These are phyloP conservation scores for Ehretia macrophylla DNA, from an alignment of 257 asterid species.

Conservation along the genomic window DNA sequence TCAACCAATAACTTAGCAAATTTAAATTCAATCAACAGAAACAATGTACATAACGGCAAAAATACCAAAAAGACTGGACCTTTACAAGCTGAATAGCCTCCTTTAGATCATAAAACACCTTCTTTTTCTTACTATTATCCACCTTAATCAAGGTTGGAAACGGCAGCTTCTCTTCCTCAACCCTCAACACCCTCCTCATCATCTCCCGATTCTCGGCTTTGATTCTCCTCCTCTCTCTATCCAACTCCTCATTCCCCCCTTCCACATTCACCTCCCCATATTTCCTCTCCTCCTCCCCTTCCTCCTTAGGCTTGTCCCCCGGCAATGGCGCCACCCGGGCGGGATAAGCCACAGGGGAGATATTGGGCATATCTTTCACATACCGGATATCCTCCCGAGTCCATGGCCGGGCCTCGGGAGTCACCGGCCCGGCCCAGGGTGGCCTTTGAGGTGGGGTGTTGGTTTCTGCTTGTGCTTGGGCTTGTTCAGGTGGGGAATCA, in stretches of 20 bases:
- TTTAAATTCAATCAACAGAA: neutral
- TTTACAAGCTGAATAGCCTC: slow-evolving; percentile 78
- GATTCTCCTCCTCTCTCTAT: slow-evolving; percentile 60
- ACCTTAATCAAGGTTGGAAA: slow-evolving; percentile 63
- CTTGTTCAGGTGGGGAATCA: slow-evolving; percentile 15
- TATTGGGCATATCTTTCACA: slow-evolving; percentile 49
- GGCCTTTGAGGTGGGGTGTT: slow-evolving; percentile 11
- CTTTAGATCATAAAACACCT: slow-evolving; percentile 72
- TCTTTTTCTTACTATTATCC: slow-evolving; percentile 48
- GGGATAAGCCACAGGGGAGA: slow-evolving; percentile 62
- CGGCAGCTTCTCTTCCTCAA: slow-evolving; percentile 54
- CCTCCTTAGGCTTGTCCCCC: slow-evolving; percentile 44
- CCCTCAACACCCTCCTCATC: slow-evolving; percentile 35
- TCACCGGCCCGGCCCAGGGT: neutral
- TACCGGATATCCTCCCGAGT: slow-evolving; percentile 75
- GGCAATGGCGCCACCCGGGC: slow-evolving; percentile 89
- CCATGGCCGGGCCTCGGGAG: slow-evolving; percentile 36
- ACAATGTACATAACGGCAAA: neutral
- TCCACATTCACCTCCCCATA: slow-evolving; percentile 40
- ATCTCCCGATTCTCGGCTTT: slow-evolving; percentile 22
- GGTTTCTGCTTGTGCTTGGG: slow-evolving; percentile 14
- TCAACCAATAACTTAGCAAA: neutral
- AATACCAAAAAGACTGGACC: slow-evolving; percentile 46
- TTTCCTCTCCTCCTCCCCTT: slow-evolving; percentile 29
- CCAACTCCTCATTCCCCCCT: slow-evolving; percentile 39